Conservation (phyloP, 164 flowering plant species). For the Sextonia rubra region DNA sequence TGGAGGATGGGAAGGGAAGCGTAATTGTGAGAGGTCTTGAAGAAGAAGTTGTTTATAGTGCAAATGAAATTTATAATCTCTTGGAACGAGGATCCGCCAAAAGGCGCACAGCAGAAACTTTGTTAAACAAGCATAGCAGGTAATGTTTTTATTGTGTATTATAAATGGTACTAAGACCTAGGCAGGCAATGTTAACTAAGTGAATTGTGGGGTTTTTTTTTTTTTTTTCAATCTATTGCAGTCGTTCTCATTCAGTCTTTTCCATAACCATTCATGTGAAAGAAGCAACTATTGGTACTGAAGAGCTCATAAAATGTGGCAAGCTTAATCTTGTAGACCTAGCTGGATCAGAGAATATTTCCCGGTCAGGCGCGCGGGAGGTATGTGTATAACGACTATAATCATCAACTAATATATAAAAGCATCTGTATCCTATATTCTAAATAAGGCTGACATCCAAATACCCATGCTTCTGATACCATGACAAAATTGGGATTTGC, state of each 20-base stretch:
- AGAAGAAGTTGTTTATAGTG: constrained; percentile 30
- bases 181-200: background rate
- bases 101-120: constrained; percentile 28
- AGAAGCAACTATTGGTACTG: constrained; percentile 21
- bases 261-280: constrained; percentile 28
- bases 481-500: no score
- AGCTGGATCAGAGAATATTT: constrained; percentile 33
- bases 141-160: constrained; percentile 6
- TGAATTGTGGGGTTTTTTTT: background rate
- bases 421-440: no score
- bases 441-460: no score
- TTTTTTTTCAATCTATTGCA: constrained; percentile 12
- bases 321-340: constrained; percentile 33
- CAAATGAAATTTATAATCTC: constrained; percentile 28
- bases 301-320: constrained; percentile 32
- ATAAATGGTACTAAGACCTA: background rate
- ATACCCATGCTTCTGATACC: no score
- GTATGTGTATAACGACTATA: constrained; percentile 4
- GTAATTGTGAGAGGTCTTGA: constrained; percentile 33
- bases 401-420: background rate
- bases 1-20: constrained; percentile 33
- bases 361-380: constrained; percentile 29
- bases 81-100: constrained; percentile 30
- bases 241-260: constrained; percentile 32
- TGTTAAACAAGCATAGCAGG: constrained; percentile 34